Evolutionary conservation across 202 grass and related monocot species (phyloP).

Genomic region (Tripidium arundinaceum): DNA sequence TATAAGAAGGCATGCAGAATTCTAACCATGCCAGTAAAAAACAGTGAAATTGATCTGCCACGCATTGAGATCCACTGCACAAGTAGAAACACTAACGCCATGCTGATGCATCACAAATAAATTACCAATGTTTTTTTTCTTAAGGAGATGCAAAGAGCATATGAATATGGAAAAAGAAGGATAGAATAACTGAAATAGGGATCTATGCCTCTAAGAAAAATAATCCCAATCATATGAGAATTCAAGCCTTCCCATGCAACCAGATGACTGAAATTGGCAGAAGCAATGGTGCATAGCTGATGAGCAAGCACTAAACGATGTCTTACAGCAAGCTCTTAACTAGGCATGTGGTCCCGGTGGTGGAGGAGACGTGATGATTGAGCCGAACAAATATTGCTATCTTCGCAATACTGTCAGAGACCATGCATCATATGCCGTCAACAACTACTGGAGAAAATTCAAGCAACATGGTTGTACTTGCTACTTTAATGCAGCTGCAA

Average conservation of each 20-base stretch:
- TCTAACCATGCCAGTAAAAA: neutral
- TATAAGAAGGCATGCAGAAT: slow-evolving; percentile 19
- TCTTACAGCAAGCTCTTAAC: slow-evolving; percentile 49
- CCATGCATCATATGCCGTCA: slow-evolving; percentile 56
- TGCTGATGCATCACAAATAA: neutral
- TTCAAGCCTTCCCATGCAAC: slow-evolving; percentile 12
- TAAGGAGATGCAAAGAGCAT: neutral
- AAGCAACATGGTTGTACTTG: slow-evolving; percentile 59
- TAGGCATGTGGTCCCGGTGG: slow-evolving; percentile 51
- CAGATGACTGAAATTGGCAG: slow-evolving; percentile 14
- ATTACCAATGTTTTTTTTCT: neutral
- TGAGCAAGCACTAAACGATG: slow-evolving; percentile 50
- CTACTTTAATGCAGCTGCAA: slow-evolving; percentile 52
- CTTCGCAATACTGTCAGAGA: slow-evolving; percentile 59
- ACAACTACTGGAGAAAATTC: slow-evolving; percentile 64
- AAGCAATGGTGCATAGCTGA: slow-evolving; percentile 65
- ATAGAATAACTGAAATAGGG: neutral
- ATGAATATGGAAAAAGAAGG: neutral
- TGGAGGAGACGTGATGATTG: slow-evolving; percentile 53
- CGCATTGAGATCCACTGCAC: neutral
- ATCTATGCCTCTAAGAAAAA: neutral
- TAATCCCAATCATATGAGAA: neutral
- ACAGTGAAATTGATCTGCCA: neutral
- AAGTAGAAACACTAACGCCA: neutral
- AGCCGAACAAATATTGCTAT: slow-evolving; percentile 54